Base-by-base conservation (phyloP, 495 filamentous ascomycete species). In the Daldinia vernicosa region DNA sequence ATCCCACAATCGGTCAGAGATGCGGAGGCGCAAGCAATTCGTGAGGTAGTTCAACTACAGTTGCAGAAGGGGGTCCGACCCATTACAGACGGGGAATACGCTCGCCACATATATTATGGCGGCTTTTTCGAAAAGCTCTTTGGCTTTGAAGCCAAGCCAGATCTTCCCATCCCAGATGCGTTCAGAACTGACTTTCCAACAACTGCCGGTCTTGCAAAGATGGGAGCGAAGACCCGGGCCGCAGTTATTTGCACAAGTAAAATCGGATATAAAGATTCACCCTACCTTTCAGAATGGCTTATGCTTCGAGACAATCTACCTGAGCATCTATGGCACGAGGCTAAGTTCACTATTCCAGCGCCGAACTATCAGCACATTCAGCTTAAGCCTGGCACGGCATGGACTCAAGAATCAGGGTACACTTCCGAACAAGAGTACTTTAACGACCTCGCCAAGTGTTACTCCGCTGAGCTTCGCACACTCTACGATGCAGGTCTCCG, bases 1-100 rank as follows among this genome's bases (percentile, higher is more conserved):
- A 76, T 88, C 15, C 80, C 78, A 22, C 78, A 79, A 22, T 75
- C 80, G 27, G 76, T 80, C 35, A 82, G 77, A 63, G 84, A 79
- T 24, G 80, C 86, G 26, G 89, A 92, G 78, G 86, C 92, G 67
- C 83, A 85, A 63, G 86, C 90, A 35, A 86, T 94, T 71, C 85
- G 85, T 47, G 82, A 89, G 1, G 85, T 91, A 54, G 87, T 92
- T 35, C 81, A 88, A 63, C 76, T 83, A 26, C 92, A 93, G 78
- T 78, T 83, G 59, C 80, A 90, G 43, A 82, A 90, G 3, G 91
- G 91, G 14, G 88, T 92, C 72, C 84, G 86, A 59, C 86, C 86
- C 27, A 83, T 93, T 51, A 90, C 89, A 7, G 90, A 92, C 80
- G 91, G 93, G 63, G 93, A 96, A 77, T 94, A 88, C 77, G 84